Conservation (phyloP, 1,284 basidiomycete species). For the Naganishia cerealis region DNA sequence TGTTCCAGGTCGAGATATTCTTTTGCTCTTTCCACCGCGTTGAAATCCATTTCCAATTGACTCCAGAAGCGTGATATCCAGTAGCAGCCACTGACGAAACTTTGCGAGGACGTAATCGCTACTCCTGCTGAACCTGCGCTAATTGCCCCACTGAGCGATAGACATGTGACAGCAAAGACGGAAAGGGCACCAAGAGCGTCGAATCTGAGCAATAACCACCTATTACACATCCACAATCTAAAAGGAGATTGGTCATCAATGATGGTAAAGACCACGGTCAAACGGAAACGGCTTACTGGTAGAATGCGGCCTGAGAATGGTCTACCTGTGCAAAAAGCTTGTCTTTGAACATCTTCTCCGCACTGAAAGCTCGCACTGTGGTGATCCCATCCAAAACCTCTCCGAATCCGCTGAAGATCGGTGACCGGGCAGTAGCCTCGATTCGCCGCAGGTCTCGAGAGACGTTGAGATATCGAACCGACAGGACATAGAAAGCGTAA, state of each 20-base stretch:
- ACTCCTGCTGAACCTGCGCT: slow-evolving; percentile 76
- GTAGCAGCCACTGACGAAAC: slow-evolving; percentile 41
- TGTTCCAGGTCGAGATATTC: slow-evolving; percentile 86
- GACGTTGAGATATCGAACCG: slow-evolving; percentile 72
- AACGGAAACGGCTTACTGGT: slow-evolving; percentile 42
- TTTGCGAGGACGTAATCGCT: slow-evolving; percentile 65
- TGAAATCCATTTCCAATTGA: slow-evolving; percentile 60
- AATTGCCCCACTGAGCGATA: slow-evolving; percentile 69
- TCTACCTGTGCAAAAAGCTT: slow-evolving; percentile 70
- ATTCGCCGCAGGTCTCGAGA: slow-evolving; percentile 74
- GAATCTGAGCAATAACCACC: slow-evolving; percentile 63
- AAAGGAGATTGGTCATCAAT: slow-evolving; percentile 9
- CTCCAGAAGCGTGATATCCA: slow-evolving; percentile 54
- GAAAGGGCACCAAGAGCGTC: slow-evolving; percentile 70
- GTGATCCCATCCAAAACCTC: slow-evolving; percentile 75
- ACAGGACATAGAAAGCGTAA: slow-evolving; percentile 64
- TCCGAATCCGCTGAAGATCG: slow-evolving; percentile 61
- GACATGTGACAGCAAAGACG: slow-evolving; percentile 73
- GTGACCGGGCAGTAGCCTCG: slow-evolving; percentile 58
- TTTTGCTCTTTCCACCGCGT: slow-evolving; percentile 79
- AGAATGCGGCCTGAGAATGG: slow-evolving; percentile 57
- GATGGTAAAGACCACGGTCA: background rate
- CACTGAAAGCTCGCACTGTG: slow-evolving; percentile 85
- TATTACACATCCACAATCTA: slow-evolving; percentile 52
- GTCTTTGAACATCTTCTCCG: slow-evolving; percentile 74